A percentile compares a stretch with the other conserved stretches of the same genome.
These are phyloP conservation scores for Dendrobium chrysotoxum DNA, from an alignment of 106 monocot genomes.

Conservation along the genomic window DNA sequence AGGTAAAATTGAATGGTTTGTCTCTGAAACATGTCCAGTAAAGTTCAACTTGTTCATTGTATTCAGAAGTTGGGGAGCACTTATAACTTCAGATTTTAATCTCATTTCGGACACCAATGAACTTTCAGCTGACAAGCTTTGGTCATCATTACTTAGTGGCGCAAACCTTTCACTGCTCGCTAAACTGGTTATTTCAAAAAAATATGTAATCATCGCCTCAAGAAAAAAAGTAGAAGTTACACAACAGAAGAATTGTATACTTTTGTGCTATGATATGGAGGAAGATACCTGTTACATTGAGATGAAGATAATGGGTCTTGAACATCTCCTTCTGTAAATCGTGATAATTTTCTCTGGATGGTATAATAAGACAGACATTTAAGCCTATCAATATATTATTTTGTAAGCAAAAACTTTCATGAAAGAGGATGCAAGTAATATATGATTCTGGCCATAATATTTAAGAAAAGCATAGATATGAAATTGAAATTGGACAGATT, in stretches of 20 bases:
- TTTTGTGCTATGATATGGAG: neutral
- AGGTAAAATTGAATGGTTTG: conserved; percentile 21
- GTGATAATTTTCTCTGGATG: conserved; percentile 58
- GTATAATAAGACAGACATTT: neutral
- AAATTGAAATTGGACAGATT: no score
- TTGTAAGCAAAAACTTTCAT: neutral
- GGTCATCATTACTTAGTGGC: conserved; percentile 37
- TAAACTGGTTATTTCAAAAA: conserved; percentile 8
- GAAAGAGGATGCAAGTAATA: neutral
- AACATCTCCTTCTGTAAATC: conserved; percentile 22
- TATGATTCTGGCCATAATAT: no score
- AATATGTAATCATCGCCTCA: neutral
- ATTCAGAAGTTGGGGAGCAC: conserved; percentile 50
- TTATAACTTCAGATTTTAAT: conserved; percentile 44
- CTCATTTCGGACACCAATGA: conserved; percentile 36
- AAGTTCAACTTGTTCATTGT: conserved; percentile 43
- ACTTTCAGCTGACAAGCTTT: conserved; percentile 39
- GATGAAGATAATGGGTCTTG: conserved; percentile 27
- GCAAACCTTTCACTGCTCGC: conserved; percentile 29
- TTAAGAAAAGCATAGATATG: no score
- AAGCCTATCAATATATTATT: neutral
- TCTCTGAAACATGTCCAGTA: conserved; percentile 35
- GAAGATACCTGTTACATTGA: conserved; percentile 31
- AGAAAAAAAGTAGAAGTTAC: neutral
- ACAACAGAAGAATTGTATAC: neutral